Base-by-base conservation (phyloP, 75 land plant genomes). In the Gnetum montanum region DNA sequence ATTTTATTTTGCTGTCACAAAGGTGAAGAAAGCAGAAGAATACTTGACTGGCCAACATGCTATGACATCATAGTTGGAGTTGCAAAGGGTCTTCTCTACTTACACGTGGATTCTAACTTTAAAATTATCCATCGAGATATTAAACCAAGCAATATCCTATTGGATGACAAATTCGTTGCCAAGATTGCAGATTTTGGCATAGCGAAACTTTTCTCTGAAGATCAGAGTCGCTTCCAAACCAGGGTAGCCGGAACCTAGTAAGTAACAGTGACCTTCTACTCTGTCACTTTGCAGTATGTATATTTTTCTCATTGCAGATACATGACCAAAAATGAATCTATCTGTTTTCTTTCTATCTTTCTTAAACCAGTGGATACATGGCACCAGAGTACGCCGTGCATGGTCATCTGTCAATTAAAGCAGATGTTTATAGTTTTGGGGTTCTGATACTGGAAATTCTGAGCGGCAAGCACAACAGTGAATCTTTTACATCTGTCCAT, bases 151-250 rank as follows among this genome's bases (percentile, higher is more conserved):
- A 67, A 67, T 15, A 62, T 67, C 26, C 31, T 67, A 25, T 28
- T 67, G 54, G 70, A 67, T 31, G 34, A 60, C 11, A 47, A 61
- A 4, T 40, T 67, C 28, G 16, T 20, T 22, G 31, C 70, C 19
- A 67, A 62, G 23, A 62, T 61, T 50, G 70, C 67, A 62, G 70
- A 67, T 33, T 67, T 67, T 20, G 66, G 70, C 3, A 46, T 67
- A 26, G 67, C 70, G 15, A 64, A 49, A 30, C 37, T 67, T 19
- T 67, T 67, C 37, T 20, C 43, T 18, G 70, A 67, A 13, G 70
- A 61, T n/a, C 34, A 67, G 36, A 62, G 56, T 34, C 67, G 62
- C 34, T 50, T 62, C 31, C 61, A 44, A 24, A 49, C 67, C 10
- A 45, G 34, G 29, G 48, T 69, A 43, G 69, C 46, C 6, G 71